Base-by-base conservation (phyloP, 2,329 filamentous ascomycete genomes). In the Epichloe gansuensis region DNA sequence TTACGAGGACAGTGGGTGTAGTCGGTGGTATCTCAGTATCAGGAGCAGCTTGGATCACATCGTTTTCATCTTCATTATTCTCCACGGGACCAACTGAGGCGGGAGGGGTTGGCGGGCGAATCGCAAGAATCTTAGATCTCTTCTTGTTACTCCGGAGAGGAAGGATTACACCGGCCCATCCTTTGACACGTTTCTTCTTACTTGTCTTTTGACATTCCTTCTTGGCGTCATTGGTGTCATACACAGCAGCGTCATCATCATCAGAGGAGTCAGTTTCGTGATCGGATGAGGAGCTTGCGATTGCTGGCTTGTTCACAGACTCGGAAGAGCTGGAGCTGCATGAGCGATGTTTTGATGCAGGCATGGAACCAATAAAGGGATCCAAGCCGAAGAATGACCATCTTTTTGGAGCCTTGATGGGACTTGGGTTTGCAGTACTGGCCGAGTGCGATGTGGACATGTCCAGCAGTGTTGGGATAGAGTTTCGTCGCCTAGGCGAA, bases 151-250 rank as follows among this genome's bases (percentile, higher is more conserved):
- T 72, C 70, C 79, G 84, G 4, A 78, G 73, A 15, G 80, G 78
- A 7, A 89, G 70, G 52, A 86, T 84, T 2, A 81, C 79, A 35
- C 81, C 82, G 17, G 81, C 80, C 82, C 82, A 85, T 4, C 76
- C 77, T 61, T 87, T 89, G 53, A 91, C 86, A 64, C 86, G 86
- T 69, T 87, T 89, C 62, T 71, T 72, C 51, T 67, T 65, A 35
- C 66, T 68, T 53, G 59, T 62, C 46, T 65, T 67, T 58, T 68
- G 70, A 36, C 55, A 56, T 21, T 58, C 57, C 51, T 65, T 65
- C 53, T 66, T 65, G 13, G 50, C 39, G 31, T 61, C 60, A 9
- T 48, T 43, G 55, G 61, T 25, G 46, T 57, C 12, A 50, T 54
- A 17, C 17, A 50, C 34, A 5, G 59, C 61, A 2, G 56, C 47